These are phyloP conservation scores for Colletotrichum sp. DNA, from an alignment of 2,329 filamentous ascomycete species.

Conservation along the genomic window DNA sequence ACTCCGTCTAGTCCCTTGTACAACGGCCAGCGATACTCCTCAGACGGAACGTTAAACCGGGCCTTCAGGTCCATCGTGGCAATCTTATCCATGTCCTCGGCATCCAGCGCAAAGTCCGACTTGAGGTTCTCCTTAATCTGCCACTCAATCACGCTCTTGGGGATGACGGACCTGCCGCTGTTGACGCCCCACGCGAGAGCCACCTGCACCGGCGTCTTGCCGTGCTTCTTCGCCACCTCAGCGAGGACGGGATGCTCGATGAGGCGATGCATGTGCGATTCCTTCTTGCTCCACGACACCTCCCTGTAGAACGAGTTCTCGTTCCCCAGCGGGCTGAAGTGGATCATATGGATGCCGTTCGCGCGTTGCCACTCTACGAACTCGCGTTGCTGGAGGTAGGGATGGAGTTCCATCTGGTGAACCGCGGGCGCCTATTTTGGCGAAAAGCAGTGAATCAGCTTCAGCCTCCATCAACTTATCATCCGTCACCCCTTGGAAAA, in stretches of 20 bases:
- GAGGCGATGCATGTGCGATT: slow-evolving; percentile 30
- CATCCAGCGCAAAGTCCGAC: not conserved
- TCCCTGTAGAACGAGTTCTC: slow-evolving; percentile 34
- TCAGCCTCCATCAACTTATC: accelerated
- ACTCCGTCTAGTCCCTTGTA: not conserved
- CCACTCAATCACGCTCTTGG: slow-evolving; percentile 35
- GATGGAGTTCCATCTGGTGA: slow-evolving; percentile 62
- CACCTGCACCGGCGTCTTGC: slow-evolving; percentile 34
- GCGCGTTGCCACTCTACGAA: slow-evolving; percentile 26
- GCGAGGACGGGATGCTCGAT: slow-evolving; percentile 30
- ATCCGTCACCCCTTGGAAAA: not conserved
- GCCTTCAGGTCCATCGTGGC: not conserved
- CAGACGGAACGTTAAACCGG: not conserved
- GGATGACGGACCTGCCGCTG: slow-evolving; percentile 35
- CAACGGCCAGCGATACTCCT: not conserved
- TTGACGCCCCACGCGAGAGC: slow-evolving; percentile 36
- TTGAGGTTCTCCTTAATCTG: not conserved
- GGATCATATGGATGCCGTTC: slow-evolving; percentile 33
- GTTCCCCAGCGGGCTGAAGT: slow-evolving; percentile 35
- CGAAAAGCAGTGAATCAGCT: not conserved
- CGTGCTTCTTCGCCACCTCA: slow-evolving; percentile 30
- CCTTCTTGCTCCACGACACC: slow-evolving; percentile 33
- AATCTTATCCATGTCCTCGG: not conserved
- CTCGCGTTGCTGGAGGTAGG: slow-evolving; percentile 30
- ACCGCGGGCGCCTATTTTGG: slow-evolving; percentile 19